Evolutionary conservation across 164 flowering plant species (phyloP).

Genomic region (Vitis cinerea): DNA sequence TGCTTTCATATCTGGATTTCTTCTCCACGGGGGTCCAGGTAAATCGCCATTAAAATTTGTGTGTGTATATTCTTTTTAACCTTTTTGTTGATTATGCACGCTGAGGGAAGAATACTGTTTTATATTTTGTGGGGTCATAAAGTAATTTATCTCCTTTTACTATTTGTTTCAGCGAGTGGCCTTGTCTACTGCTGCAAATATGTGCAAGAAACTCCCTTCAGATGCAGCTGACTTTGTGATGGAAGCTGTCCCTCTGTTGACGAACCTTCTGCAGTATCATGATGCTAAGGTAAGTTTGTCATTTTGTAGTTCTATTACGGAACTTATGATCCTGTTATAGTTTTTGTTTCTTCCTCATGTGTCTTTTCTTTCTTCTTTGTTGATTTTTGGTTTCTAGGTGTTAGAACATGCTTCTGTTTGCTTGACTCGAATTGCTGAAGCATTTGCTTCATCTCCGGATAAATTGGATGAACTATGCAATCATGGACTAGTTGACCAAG

Average conservation of each 20-base stretch:
- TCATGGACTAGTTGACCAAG: slow-evolving; percentile 92
- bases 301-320: not conserved
- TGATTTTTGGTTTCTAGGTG: slow-evolving; percentile 46
- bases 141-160: not conserved
- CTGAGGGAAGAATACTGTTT: not conserved
- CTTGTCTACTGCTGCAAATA: slow-evolving; percentile 96
- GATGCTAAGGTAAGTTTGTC: slow-evolving; percentile 71
- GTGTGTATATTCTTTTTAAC: not conserved
- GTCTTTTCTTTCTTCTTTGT: not conserved
- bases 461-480: slow-evolving; percentile 93
- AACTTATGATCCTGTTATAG: no score
- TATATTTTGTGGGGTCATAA: slow-evolving; percentile 1
- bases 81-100: not conserved
- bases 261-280: slow-evolving; percentile 94
- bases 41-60: slow-evolving; percentile 2
- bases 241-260: slow-evolving; percentile 96
- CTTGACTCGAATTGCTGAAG: slow-evolving; percentile 93
- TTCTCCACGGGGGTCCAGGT: slow-evolving; percentile 99
- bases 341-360: not conserved
- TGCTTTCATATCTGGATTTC: slow-evolving; percentile 93
- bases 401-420: slow-evolving; percentile 97
- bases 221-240: slow-evolving; percentile 99
- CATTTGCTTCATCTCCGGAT: slow-evolving; percentile 87
- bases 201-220: slow-evolving; percentile 98
- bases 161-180: slow-evolving; percentile 76